These are phyloP conservation scores for Agrostemma githago DNA, from an alignment of 148 eudicot genomes.

Conservation along the genomic window DNA sequence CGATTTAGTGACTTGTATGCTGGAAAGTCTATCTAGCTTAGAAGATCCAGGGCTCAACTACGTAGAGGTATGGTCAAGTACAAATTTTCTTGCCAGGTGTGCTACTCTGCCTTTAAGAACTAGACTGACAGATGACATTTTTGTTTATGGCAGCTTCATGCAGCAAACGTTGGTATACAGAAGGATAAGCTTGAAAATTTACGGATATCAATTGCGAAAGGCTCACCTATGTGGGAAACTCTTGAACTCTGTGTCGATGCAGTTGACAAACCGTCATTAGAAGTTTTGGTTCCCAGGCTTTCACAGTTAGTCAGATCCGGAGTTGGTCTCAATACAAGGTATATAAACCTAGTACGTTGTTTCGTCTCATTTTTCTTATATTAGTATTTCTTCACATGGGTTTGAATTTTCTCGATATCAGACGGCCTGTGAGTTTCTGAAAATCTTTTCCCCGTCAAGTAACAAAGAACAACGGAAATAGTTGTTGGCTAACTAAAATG, in stretches of 20 bases:
- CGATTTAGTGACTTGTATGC: constrained; percentile 92
- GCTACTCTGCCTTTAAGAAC: neutral
- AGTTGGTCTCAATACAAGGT: constrained; percentile 94
- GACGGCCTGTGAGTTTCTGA: neutral
- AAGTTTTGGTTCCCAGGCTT: constrained; percentile 81
- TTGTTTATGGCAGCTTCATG: constrained; percentile 60
- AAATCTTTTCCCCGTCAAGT: neutral
- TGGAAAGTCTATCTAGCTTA: constrained; percentile 94
- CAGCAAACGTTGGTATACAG: constrained; percentile 84
- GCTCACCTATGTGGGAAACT: constrained; percentile 99
- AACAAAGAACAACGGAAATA: neutral
- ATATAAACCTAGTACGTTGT: constrained; percentile 9
- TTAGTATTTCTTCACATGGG: neutral
- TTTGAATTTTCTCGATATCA: neutral
- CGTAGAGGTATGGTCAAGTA: constrained; percentile 62
- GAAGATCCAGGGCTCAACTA: constrained; percentile 97
- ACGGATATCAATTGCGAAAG: constrained; percentile 86
- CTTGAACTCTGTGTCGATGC: constrained; percentile 82
- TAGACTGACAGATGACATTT: constrained; percentile 14
- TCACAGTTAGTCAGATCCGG: constrained; percentile 86
- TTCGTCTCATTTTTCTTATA: neutral
- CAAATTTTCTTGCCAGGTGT: constrained; percentile 4
- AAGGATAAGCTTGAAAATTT: constrained; percentile 88
- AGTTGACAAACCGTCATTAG: constrained; percentile 74
- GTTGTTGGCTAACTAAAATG: neutral